Evolutionary conservation across 116 monocot species (phyloP).

Genomic region (Posidonia oceanica): DNA sequence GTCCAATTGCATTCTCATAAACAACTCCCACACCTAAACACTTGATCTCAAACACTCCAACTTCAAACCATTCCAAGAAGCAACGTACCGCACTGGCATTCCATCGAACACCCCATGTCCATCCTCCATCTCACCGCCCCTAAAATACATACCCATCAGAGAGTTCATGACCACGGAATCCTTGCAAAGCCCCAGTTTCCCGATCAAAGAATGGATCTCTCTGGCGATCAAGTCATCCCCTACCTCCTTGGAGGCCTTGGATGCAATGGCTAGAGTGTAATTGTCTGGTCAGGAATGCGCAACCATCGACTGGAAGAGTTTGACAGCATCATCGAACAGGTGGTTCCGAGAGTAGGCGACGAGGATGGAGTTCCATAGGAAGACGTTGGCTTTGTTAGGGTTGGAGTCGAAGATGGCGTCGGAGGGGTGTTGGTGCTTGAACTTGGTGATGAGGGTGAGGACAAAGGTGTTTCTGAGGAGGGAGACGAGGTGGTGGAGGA

Average conservation of each 20-base stretch:
- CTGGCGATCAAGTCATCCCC: not conserved
- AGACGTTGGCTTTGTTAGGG: slow-evolving; percentile 9
- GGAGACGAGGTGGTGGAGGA: too few relatives aligned
- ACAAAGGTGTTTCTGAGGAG: too few relatives aligned
- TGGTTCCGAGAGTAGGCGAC: slow-evolving; percentile 24
- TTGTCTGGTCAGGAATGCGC: slow-evolving; percentile 10
- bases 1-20: slow-evolving; percentile 40
- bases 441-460: slow-evolving; percentile 3
- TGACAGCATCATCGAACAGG: slow-evolving; percentile 22
- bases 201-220: slow-evolving; percentile 20
- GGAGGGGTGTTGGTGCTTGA: too few relatives aligned
- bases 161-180: slow-evolving; percentile 38
- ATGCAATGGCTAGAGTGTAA: slow-evolving; percentile 33
- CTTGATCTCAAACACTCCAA: not conserved
- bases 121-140: not conserved
- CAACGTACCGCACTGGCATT: slow-evolving; percentile 41
- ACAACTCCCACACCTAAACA: slow-evolving; percentile 24
- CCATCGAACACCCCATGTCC: slow-evolving; percentile 54
- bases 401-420: slow-evolving; percentile 10
- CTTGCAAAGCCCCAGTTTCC: slow-evolving; percentile 18
- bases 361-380: slow-evolving; percentile 35
- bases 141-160: slow-evolving; percentile 22
- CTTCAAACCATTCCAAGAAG: slow-evolving; percentile 32
- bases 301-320: slow-evolving; percentile 28
- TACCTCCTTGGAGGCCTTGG: slow-evolving; percentile 31